Base-by-base conservation (phyloP, 495 filamentous ascomycete species). In the Xylaria longipes region DNA sequence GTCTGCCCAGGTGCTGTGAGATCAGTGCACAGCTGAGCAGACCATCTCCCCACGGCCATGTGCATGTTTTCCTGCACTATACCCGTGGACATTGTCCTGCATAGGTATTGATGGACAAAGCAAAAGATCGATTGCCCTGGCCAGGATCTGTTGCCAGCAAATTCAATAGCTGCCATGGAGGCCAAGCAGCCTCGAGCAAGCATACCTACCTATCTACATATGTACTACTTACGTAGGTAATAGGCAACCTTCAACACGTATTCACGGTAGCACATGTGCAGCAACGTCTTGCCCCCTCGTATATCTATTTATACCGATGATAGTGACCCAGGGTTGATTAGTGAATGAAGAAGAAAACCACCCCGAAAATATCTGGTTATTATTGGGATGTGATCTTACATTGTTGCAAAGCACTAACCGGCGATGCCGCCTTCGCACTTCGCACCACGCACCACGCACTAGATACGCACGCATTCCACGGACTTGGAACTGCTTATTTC, bases 381-480 rank as follows among this genome's bases (percentile, higher is more conserved):
- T 35, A 66, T 52, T 66, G 45, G 29, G 20, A 46, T 45, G 15
- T 20, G 63, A 50, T 60, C 33, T 60, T 60, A 60, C 33, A 46
- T 29, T 29, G n/a, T 33, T 31, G 25, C 3, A 31, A 48, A 46
- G 27, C 62, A 65, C 62, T 22, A 50, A 29, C 37, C 41, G 62
- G 39, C 39, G 17, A 65, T 33, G 27, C 62, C 62, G 62, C 39
- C n/a, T 65, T 65, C n/a, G n/a, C n/a, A 62, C 37, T 37, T 29
- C 1, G 7, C 27, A 31, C 27, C 27, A 56, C 52, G 7, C 4
- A 37, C 57, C n/a, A n/a, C n/a, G n/a, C n/a, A n/a, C n/a, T n/a
- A n/a, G n/a, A n/a, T n/a, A n/a, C n/a, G n/a, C 27, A 56, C 52
- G 7, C 4, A 37, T 33, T n/a, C 33, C 17, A 35, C 37, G 15